A percentile compares a stretch with the other conserved stretches of the same genome.
These are phyloP conservation scores for Mortierella sp. DNA, from an alignment of 371 early-diverging fungal genomes.

Conservation along the genomic window DNA sequence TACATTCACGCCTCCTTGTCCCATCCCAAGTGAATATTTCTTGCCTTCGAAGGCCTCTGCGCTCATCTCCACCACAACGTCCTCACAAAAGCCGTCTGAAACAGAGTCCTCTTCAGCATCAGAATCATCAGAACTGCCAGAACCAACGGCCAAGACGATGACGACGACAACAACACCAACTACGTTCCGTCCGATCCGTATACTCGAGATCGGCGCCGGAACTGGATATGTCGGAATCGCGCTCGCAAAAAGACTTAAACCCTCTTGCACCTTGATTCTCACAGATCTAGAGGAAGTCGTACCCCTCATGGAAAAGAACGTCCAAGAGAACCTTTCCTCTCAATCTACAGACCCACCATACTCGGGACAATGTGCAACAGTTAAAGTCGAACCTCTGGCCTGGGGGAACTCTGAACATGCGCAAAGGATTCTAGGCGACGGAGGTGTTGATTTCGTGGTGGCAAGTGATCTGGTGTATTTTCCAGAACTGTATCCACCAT, in stretches of 20 bases:
- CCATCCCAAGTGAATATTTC: conserved; percentile 33
- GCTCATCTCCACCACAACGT: too few species aligned
- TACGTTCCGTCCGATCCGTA: conserved; percentile 17
- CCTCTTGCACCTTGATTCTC: conserved; percentile 57
- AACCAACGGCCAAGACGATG: not conserved
- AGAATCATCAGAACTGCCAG: not conserved
- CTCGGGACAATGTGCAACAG: conserved; percentile 14
- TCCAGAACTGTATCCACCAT: conserved; percentile 63
- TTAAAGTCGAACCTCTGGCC: conserved; percentile 59
- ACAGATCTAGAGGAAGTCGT: conserved; percentile 69
- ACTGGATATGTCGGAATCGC: conserved; percentile 71
- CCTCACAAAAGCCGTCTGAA: not conserved
- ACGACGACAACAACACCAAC: not conserved
- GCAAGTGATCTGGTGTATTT: conserved; percentile 71
- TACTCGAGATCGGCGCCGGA: conserved; percentile 59
- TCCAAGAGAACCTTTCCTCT: conserved; percentile 24
- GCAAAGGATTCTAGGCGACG: conserved; percentile 28
- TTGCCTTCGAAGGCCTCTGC: too few species aligned
- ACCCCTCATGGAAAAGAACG: conserved; percentile 64
- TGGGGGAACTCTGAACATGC: conserved; percentile 66
- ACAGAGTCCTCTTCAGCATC: too few species aligned
- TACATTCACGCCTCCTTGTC: conserved; percentile 40
- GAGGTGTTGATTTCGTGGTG: conserved; percentile 60
- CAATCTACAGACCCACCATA: not conserved
- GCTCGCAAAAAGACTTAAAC: conserved; percentile 58